Base-by-base conservation (phyloP, 2,329 filamentous ascomycete species). In the Nemania sp. region DNA sequence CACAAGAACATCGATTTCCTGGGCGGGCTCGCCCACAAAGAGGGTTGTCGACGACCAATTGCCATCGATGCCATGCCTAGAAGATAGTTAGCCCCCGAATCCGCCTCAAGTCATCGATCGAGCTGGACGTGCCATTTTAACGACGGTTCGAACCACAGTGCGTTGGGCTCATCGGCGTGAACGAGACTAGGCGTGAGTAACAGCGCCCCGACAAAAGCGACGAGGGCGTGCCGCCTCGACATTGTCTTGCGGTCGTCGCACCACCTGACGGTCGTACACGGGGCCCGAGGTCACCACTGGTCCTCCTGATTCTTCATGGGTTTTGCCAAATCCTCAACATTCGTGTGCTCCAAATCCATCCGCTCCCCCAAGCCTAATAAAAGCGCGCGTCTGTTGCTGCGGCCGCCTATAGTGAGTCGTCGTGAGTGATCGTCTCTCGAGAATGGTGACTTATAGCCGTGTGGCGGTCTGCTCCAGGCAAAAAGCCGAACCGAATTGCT, bases 31-130 rank as follows among this genome's bases (percentile, higher is more conserved):
- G 53, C 76, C 76, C 41, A 78, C 83, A 73, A 81, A 86, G 67
- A 94, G 82, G 13, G 82, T 83, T 71, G 93, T 88, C 6, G 90
- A 88, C 18, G 91, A 93, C 92, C 92, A 94, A 70, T 85, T 85
- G 10, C 91, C 91, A 76, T 93, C 90, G 52, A 77, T 73, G 13
- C 77, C 77, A 64, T 78, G 75, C 77, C 77, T 78, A 70, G 26
- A 45, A 61, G 53, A 74, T 51, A 63, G 67, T 77, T 75, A 76
- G 71, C 35, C 62, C 49, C 51, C 60, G 54, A 60, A 56, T 53
- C 57, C 13, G 18, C 13, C 29, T 24, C 13, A 20, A 55, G 53
- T 38, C 52, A 56, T 52, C 49, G 57, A 57, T 64, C 57, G 29
- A 15, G 10, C 11, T 54, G 35, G 59, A 77, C 76, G 26, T 77